A percentile compares a stretch with the other conserved stretches of the same genome.
Conservation (phyloP, 2,329 filamentous ascomycete genomes). For the Neocucurbitaria cava region DNA sequence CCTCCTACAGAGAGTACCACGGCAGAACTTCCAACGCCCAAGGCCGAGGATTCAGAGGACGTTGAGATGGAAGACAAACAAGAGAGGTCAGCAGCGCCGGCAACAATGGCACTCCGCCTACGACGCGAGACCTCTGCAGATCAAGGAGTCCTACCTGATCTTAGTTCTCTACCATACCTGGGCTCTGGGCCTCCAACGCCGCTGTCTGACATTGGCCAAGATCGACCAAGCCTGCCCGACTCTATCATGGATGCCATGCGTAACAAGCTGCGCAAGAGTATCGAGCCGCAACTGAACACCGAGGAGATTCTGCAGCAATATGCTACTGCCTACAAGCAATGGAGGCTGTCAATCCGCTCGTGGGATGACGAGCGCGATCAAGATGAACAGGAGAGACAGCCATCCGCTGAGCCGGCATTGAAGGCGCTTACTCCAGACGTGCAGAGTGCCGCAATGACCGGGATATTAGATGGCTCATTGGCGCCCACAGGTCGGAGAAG, state of each 20-base stretch:
- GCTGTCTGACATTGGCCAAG: constrained; percentile 52
- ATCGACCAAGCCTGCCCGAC: constrained; percentile 46
- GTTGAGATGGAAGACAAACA: constrained; percentile 33
- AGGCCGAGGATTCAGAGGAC: constrained; percentile 45
- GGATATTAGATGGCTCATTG: constrained; percentile 36
- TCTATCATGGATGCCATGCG: constrained; percentile 46
- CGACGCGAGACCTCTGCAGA: constrained; percentile 40
- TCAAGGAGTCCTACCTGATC: constrained; percentile 50
- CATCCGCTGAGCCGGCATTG: constrained; percentile 43
- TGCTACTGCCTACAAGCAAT: constrained; percentile 48
- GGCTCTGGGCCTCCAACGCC: constrained; percentile 53
- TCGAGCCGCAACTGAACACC: constrained; percentile 37
- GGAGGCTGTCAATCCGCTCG: constrained; percentile 50
- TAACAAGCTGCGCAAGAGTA: constrained; percentile 40
- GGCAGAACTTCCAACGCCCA: constrained; percentile 43
- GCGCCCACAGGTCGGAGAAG: constrained; percentile 39
- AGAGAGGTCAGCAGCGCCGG: constrained; percentile 38
- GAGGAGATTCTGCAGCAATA: constrained; percentile 47
- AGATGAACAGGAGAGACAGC: constrained; percentile 45
- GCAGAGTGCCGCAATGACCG: constrained; percentile 35
- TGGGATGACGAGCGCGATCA: constrained; percentile 52
- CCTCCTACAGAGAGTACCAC: constrained; percentile 21
- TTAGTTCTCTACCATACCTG: constrained; percentile 55
- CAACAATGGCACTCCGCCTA: constrained; percentile 40
- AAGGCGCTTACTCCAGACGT: constrained; percentile 57